These are phyloP conservation scores for Ploettnerulaceae sp. DNA, from an alignment of 2,329 filamentous ascomycete species.

Conservation along the genomic window DNA sequence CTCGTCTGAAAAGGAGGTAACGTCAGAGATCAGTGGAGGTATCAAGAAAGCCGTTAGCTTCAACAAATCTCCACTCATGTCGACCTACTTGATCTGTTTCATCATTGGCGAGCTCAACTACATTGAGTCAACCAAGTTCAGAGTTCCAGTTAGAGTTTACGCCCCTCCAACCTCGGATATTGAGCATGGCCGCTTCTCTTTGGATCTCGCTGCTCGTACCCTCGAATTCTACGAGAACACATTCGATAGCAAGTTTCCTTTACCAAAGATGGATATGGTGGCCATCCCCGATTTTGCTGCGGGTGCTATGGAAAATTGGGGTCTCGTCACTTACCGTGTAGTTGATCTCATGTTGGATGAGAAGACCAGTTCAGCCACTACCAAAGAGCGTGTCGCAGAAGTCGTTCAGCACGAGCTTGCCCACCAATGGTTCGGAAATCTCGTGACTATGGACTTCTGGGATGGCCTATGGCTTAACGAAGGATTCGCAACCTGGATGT, in stretches of 20 bases:
- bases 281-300: conserved; percentile 94
- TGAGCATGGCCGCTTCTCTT: conserved; percentile 84
- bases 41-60: conserved; percentile 85
- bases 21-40: conserved; percentile 55
- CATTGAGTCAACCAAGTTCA: conserved; percentile 87
- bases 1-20: conserved; percentile 68
- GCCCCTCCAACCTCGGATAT: conserved; percentile 86
- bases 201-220: conserved; percentile 83
- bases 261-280: conserved; percentile 95
- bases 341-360: conserved; percentile 89
- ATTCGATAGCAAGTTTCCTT: conserved; percentile 79
- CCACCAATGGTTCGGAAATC: conserved; percentile 97
- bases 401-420: conserved; percentile 95
- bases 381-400: conserved; percentile 89
- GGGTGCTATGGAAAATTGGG: conserved; percentile 99
- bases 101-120: conserved; percentile 92
- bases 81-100: conserved; percentile 90
- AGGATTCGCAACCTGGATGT: conserved; percentile 89
- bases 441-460: conserved; percentile 99
- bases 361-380: conserved; percentile 81
- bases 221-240: conserved; percentile 94
- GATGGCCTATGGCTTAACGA: conserved; percentile 96
- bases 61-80: conserved; percentile 90
- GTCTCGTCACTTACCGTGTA: conserved; percentile 88
- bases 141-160: conserved; percentile 89